These are phyloP conservation scores for Diospyros lotus DNA, from an alignment of 148 eudicot genomes.

Conservation along the genomic window DNA sequence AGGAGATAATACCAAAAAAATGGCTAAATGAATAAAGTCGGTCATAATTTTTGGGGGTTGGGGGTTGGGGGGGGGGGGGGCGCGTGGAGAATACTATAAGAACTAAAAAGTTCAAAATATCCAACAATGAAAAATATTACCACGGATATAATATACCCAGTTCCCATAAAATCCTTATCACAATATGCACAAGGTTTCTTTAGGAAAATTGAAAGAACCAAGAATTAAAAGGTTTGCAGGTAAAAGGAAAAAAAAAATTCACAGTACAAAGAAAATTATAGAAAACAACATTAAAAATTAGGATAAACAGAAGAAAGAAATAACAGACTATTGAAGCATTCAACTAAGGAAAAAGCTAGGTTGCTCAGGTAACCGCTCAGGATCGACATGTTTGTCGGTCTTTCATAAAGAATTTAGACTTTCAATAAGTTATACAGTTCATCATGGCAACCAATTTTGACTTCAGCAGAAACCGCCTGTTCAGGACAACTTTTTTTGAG, in stretches of 20 bases:
- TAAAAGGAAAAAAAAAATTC: too few species aligned
- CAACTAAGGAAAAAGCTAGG: constrained; percentile 6
- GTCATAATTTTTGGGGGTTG: neutral
- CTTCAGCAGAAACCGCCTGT: neutral
- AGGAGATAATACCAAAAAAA: neutral
- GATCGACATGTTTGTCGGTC: constrained; percentile 30
- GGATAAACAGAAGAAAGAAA: neutral
- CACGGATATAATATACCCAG: neutral
- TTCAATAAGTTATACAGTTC: constrained; percentile 25
- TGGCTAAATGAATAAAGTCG: too few species aligned
- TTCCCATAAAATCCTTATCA: neutral
- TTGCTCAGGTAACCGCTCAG: constrained; percentile 78
- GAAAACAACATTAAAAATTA: neutral
- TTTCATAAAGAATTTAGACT: constrained; percentile 33
- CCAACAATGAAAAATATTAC: neutral
- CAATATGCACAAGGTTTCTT: too few species aligned
- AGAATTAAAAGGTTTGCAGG: too few species aligned
- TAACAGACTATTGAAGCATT: neutral
- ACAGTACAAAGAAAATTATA: too few species aligned
- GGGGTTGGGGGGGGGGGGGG: too few species aligned
- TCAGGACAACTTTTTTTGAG: neutral
- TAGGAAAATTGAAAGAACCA: neutral
- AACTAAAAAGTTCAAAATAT: neutral
- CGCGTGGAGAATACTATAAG: neutral
- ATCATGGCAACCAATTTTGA: constrained; percentile 40